Evolutionary conservation across 2,329 filamentous ascomycete species (phyloP).

Genomic region (Fusarium globosum): DNA sequence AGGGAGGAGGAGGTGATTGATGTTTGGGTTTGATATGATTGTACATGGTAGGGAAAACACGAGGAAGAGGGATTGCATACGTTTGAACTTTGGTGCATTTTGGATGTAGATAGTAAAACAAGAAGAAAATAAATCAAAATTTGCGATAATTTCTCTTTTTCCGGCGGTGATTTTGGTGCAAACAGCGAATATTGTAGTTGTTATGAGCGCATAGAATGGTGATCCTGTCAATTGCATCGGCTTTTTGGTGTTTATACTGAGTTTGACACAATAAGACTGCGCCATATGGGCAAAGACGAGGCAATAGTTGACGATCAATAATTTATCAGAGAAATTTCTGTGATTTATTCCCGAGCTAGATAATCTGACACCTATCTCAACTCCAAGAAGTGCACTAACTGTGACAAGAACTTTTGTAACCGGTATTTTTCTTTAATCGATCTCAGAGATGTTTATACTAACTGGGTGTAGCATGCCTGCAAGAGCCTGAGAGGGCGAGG

Average conservation of each 20-base stretch:
- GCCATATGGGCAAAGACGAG: background rate
- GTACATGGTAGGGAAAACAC: background rate
- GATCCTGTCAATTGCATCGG: background rate
- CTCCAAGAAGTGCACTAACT: background rate
- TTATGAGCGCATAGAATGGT: background rate
- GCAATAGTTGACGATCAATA: background rate
- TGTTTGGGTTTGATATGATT: background rate
- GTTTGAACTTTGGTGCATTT: background rate
- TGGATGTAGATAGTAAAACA: background rate
- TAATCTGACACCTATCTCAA: background rate
- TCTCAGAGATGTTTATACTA: background rate
- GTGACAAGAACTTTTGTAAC: accelerated
- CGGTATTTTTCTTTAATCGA: background rate
- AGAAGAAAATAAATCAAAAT: background rate
- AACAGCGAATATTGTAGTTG: background rate
- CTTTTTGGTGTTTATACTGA: background rate
- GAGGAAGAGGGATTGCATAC: background rate
- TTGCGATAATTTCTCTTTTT: background rate
- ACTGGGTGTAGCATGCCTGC: background rate
- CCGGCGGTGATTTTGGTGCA: too few species aligned
- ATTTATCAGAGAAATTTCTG: background rate
- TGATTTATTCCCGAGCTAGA: background rate
- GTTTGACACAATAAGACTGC: background rate
- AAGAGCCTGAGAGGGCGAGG: too few species aligned
- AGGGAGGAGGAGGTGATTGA: background rate